Conservation (phyloP, 2,329 filamentous ascomycete species). For the Didymella keratinophila region DNA sequence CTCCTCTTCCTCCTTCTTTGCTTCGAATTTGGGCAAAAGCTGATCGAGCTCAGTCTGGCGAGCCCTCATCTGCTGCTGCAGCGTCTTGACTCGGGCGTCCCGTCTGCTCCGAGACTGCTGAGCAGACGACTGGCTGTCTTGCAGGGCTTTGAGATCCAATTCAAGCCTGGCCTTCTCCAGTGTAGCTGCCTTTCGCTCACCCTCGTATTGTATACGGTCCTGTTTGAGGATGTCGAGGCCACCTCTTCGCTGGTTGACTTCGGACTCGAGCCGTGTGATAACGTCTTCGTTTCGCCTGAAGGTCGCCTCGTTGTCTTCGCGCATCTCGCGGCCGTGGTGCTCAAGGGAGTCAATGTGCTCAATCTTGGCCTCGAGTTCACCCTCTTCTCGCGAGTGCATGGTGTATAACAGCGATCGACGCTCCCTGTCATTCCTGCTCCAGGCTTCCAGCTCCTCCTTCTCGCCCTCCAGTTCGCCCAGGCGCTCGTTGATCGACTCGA, state of each 20-base stretch:
- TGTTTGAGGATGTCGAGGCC: slow-evolving; percentile 84
- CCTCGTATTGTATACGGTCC: slow-evolving; percentile 86
- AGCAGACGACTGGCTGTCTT: slow-evolving; percentile 81
- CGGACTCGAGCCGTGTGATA: slow-evolving; percentile 76
- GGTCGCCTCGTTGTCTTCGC: slow-evolving; percentile 78
- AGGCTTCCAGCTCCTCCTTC: slow-evolving; percentile 92
- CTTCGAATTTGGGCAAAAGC: slow-evolving; percentile 78
- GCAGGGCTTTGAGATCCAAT: slow-evolving; percentile 80
- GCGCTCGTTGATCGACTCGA: slow-evolving; percentile 90
- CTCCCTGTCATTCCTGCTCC: slow-evolving; percentile 94
- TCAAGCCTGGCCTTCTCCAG: slow-evolving; percentile 85
- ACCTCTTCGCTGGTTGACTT: slow-evolving; percentile 81
- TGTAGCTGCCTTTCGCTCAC: slow-evolving; percentile 83
- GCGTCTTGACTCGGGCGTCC: slow-evolving; percentile 73
- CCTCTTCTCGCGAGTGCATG: slow-evolving; percentile 88
- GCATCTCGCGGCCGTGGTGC: slow-evolving; percentile 82
- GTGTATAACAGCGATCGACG: slow-evolving; percentile 92
- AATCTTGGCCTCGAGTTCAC: slow-evolving; percentile 76
- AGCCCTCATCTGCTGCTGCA: slow-evolving; percentile 75
- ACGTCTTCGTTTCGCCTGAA: slow-evolving; percentile 82
- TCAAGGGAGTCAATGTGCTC: slow-evolving; percentile 84
- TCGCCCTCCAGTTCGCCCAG: slow-evolving; percentile 92
- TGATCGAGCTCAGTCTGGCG: slow-evolving; percentile 79
- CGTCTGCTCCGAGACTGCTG: slow-evolving; percentile 76
- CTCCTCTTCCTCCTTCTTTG: slow-evolving; percentile 75